A percentile compares a stretch with the other conserved stretches of the same genome.
Evolutionary conservation across 2,329 filamentous ascomycete species (phyloP).

Genomic region (Venturia nashicola): DNA sequence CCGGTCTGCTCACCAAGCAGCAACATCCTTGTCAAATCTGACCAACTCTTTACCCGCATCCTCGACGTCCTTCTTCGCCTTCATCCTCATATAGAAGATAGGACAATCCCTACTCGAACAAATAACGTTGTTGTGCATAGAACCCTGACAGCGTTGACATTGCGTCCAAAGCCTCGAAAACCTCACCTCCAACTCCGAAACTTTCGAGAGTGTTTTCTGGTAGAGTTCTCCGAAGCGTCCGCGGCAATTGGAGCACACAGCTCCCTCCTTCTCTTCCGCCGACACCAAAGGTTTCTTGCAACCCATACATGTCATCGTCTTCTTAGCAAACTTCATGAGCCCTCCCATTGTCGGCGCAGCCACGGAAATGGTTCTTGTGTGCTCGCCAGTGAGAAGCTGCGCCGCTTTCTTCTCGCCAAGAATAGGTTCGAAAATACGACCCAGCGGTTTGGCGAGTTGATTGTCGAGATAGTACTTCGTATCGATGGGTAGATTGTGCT

Average conservation of each 20-base stretch:
- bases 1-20: conserved; percentile 41
- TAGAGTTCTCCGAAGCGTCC: conserved; percentile 86
- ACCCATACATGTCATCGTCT: conserved; percentile 95
- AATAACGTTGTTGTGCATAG: conserved; percentile 96
- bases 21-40: conserved; percentile 78
- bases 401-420: conserved; percentile 84
- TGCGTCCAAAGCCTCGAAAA: conserved; percentile 96
- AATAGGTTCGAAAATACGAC: conserved; percentile 95
- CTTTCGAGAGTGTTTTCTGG: conserved; percentile 76
- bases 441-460: conserved; percentile 87
- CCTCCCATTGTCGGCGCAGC: conserved; percentile 85
- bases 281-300: conserved; percentile 90
- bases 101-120: conserved; percentile 94
- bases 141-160: conserved; percentile 94
- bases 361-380: conserved; percentile 88
- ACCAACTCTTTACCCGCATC: conserved; percentile 83
- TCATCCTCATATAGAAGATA: conserved; percentile 99
- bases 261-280: conserved; percentile 68
- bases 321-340: conserved; percentile 97
- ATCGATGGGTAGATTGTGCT: conserved; percentile 96
- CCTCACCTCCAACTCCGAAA: conserved; percentile 82
- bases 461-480: conserved; percentile 98
- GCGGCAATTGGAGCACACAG: conserved; percentile 77
- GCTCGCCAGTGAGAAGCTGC: conserved; percentile 77
- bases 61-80: conserved; percentile 97